Percentiles rank a stretch among this genome's conserved stretches.
phyloP scores from a whole-genome alignment of 768 basidiomycete species.

The Boletus rex-veris region DNA sequence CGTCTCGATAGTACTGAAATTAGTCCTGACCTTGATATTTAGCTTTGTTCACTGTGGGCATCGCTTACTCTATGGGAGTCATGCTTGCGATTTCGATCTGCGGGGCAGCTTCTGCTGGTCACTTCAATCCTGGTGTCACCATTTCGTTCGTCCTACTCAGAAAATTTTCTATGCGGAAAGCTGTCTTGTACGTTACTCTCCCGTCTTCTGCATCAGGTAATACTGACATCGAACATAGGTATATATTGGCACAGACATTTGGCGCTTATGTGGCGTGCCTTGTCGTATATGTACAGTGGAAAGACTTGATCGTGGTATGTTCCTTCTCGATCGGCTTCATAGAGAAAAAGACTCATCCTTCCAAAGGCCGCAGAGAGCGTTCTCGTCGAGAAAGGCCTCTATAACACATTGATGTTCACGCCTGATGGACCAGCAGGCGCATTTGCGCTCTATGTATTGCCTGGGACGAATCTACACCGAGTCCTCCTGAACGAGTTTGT shows the following conservation, averaged over 20 bases:
- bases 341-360: neutral
- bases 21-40: neutral
- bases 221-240: slow-evolving; percentile 39
- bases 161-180: slow-evolving; percentile 53
- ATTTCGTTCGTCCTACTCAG: slow-evolving; percentile 49
- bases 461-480: slow-evolving; percentile 29
- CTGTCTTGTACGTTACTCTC: slow-evolving; percentile 39
- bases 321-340: slow-evolving; percentile 42
- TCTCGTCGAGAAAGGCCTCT: slow-evolving; percentile 27
- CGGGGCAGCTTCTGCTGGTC: slow-evolving; percentile 54
- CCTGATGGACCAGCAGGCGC: slow-evolving; percentile 35
- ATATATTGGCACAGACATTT: slow-evolving; percentile 61
- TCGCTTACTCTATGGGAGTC: slow-evolving; percentile 58
- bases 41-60: slow-evolving; percentile 57
- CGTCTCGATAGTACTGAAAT: neutral
- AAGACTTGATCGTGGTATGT: slow-evolving; percentile 44
- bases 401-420: slow-evolving; percentile 34
- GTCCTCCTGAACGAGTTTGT: slow-evolving; percentile 41
- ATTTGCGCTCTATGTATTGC: slow-evolving; percentile 36
- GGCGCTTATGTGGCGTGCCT: slow-evolving; percentile 64
- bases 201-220: slow-evolving; percentile 1
- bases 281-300: slow-evolving; percentile 61
- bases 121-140: slow-evolving; percentile 65
- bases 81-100: slow-evolving; percentile 54
- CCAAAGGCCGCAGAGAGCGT: slow-evolving; percentile 27